Percentiles rank a stretch among this genome's conserved stretches.
These are phyloP conservation scores for Bretziella fagacearum DNA, from an alignment of 2,329 filamentous ascomycete genomes.

Conservation along the genomic window DNA sequence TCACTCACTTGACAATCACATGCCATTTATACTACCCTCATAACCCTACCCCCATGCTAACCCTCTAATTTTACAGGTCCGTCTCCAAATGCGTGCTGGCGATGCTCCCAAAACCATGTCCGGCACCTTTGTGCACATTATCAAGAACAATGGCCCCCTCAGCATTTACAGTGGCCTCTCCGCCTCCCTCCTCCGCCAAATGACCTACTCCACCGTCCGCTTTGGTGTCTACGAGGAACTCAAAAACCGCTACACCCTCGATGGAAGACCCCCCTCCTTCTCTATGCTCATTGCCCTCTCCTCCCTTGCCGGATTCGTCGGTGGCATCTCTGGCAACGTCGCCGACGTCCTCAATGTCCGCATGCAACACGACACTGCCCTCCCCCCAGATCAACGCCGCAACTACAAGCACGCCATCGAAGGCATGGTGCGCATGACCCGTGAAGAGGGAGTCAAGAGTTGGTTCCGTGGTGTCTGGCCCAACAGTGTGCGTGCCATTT, in stretches of 20 bases:
- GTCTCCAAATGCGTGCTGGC: constrained; percentile 67
- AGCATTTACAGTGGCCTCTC: constrained; percentile 86
- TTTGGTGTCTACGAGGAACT: constrained; percentile 95
- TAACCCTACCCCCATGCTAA: constrained; percentile 1
- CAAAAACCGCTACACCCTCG: constrained; percentile 44
- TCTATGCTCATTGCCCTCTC: constrained; percentile 68
- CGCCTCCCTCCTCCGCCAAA: constrained; percentile 79
- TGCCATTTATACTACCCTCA: background rate
- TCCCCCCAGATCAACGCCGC: constrained; percentile 54
- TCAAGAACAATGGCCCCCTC: constrained; percentile 54
- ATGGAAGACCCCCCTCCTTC: constrained; percentile 43
- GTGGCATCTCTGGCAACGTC: constrained; percentile 81
- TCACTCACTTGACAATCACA: constrained; percentile 4
- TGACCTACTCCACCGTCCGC: constrained; percentile 89
- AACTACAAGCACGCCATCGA: constrained; percentile 85
- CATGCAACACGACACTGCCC: constrained; percentile 84
- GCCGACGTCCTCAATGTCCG: constrained; percentile 94
- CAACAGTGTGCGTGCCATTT: constrained; percentile 62
- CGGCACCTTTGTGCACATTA: constrained; percentile 68
- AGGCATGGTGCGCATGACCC: constrained; percentile 72
- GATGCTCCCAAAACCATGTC: constrained; percentile 66
- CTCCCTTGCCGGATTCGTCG: constrained; percentile 66
- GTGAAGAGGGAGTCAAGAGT: constrained; percentile 58
- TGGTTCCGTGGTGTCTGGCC: constrained; percentile 77
- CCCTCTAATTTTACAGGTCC: constrained; percentile 41